Evolutionary conservation across 2,329 filamentous ascomycete genomes (phyloP).

Genomic region (Cladorrhinum sp.): DNA sequence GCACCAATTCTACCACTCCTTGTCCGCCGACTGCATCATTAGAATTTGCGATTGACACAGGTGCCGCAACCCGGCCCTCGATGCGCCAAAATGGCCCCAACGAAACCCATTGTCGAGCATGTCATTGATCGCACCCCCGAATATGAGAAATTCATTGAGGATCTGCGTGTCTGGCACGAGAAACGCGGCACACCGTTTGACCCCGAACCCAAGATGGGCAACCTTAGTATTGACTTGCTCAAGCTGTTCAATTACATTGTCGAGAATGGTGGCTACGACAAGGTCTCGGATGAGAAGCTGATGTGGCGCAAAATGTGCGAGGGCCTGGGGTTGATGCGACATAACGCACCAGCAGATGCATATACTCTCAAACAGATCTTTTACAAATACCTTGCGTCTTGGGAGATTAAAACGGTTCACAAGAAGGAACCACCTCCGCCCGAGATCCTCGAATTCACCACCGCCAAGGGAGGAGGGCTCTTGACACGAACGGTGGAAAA

Average conservation of each 20-base stretch:
- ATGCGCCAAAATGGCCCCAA: constrained; percentile 34
- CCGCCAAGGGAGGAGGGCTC: constrained; percentile 79
- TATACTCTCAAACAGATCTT: constrained; percentile 85
- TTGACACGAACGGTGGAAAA: constrained; percentile 76
- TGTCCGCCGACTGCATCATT: not conserved
- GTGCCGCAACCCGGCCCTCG: constrained; percentile 11
- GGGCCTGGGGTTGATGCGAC: constrained; percentile 70
- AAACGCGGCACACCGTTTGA: constrained; percentile 78
- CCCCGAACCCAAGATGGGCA: constrained; percentile 75
- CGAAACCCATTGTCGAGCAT: constrained; percentile 33
- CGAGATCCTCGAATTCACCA: constrained; percentile 83
- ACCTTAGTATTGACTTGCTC: constrained; percentile 71
- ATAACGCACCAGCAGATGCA: constrained; percentile 76
- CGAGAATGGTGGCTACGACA: constrained; percentile 79
- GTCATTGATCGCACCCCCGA: constrained; percentile 62
- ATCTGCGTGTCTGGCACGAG: constrained; percentile 70
- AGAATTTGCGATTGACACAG: not conserved
- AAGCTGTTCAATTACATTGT: constrained; percentile 77
- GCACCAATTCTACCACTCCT: not conserved
- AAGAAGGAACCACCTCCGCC: constrained; percentile 79
- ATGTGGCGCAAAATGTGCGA: constrained; percentile 79
- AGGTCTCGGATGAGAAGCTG: constrained; percentile 77
- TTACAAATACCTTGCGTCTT: constrained; percentile 85
- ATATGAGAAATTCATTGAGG: constrained; percentile 75
- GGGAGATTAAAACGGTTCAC: constrained; percentile 77